Conservation (phyloP, 75 land plant species). For the Cryptomeria japonica region DNA sequence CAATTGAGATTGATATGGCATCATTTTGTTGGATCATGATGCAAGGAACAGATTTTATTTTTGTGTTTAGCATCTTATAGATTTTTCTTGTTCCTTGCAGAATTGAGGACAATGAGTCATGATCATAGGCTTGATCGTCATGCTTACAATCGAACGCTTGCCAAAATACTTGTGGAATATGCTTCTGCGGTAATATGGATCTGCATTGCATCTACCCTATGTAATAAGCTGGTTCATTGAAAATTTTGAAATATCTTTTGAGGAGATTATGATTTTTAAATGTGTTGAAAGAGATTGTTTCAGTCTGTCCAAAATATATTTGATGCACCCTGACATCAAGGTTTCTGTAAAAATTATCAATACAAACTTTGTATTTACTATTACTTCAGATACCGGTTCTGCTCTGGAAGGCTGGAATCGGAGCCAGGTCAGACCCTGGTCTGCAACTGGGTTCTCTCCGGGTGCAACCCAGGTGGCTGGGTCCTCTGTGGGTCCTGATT, state of each 20-base stretch:
- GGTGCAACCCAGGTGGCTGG: no score
- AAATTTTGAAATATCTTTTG: background rate
- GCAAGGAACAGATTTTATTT: background rate
- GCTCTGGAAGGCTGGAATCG: no score
- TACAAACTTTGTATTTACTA: background rate
- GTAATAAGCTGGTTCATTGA: background rate
- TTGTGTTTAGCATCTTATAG: background rate
- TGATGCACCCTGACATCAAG: background rate
- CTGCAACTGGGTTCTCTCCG: no score
- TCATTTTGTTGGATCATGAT: background rate
- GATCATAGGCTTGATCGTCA: background rate
- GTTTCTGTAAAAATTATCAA: slow-evolving; percentile 20
- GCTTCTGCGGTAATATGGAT: slow-evolving; percentile 14
- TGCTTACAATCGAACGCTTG: slow-evolving; percentile 7
- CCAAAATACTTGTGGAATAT: slow-evolving; percentile 10
- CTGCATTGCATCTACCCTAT: background rate
- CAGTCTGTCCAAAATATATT: background rate
- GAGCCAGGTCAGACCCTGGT: no score
- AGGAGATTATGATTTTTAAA: background rate
- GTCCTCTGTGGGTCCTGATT: no score
- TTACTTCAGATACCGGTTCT: no score
- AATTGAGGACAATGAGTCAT: background rate
- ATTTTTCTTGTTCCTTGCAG: background rate
- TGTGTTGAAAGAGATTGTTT: background rate
- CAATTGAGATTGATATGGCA: background rate